Evolutionary conservation across 1,139 yeast genomes (phyloP).

Genomic region (Yamadazyma oceani): DNA sequence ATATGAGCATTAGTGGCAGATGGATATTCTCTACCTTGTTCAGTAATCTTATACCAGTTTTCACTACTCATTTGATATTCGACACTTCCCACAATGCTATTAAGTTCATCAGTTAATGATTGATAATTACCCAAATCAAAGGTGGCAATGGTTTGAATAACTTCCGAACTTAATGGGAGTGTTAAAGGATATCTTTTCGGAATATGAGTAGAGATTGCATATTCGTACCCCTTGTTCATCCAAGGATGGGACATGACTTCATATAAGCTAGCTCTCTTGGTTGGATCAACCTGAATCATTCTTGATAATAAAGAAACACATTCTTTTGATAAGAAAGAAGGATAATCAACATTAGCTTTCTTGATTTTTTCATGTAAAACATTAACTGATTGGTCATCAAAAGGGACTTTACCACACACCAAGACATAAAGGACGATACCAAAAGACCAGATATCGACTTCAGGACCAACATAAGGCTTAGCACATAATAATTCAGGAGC

Average conservation of each 20-base stretch:
- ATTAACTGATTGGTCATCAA: conserved; percentile 92
- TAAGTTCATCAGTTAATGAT: conserved; percentile 57
- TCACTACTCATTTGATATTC: conserved; percentile 66
- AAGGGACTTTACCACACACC: conserved; percentile 97
- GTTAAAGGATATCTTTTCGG: conserved; percentile 77
- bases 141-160: conserved; percentile 72
- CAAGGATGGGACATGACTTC: conserved; percentile 91
- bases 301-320: conserved; percentile 81
- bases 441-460: conserved; percentile 97
- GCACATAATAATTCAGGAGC: conserved; percentile 97
- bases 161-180: conserved; percentile 68
- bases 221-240: conserved; percentile 89
- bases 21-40: conserved; percentile 43
- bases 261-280: conserved; percentile 71
- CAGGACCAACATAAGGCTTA: conserved; percentile 92
- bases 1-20: conserved; percentile 40
- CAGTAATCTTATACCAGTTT: conserved; percentile 58
- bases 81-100: conserved; percentile 59
- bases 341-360: conserved; percentile 90
- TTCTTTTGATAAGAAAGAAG: conserved; percentile 75
- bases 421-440: conserved; percentile 94
- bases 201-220: conserved; percentile 65
- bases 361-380: conserved; percentile 94
- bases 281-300: conserved; percentile 91
- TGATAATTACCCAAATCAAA: conserved; percentile 77